Conservation (phyloP, 129 eudicot genomes). For the sunflower (Helianthus annuus) region DNA sequence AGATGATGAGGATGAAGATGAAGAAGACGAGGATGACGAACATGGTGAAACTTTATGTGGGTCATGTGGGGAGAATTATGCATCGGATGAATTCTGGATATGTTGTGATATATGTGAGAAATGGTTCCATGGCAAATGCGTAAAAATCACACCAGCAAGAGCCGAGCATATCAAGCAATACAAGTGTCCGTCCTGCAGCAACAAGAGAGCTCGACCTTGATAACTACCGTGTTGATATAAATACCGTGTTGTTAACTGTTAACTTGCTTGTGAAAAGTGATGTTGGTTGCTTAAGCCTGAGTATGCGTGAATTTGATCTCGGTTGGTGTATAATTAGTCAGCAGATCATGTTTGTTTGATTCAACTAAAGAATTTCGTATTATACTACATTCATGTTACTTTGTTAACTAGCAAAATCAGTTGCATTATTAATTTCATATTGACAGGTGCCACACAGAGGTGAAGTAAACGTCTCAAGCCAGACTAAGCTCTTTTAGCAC, state of each 20-base stretch:
- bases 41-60: conserved; percentile 72
- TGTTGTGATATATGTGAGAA: conserved; percentile 75
- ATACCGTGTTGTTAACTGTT: conserved; percentile 4
- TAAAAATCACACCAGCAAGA: conserved; percentile 47
- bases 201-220: conserved; percentile 48
- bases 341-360: conserved; percentile 15
- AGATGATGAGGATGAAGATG: conserved; percentile 51
- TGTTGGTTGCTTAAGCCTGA: conserved; percentile 14
- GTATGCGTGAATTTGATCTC: conserved; percentile 15
- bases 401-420: background rate
- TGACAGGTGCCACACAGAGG: background rate
- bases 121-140: conserved; percentile 87
- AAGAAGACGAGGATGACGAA: conserved; percentile 59
- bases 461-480: no score
- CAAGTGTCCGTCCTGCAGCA: conserved; percentile 49
- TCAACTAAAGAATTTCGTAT: background rate
- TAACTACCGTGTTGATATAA: conserved; percentile 5
- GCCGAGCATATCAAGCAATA: conserved; percentile 54
- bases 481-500: no score
- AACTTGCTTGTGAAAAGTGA: conserved; percentile 21
- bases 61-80: conserved; percentile 61
- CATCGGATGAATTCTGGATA: conserved; percentile 82
- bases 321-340: conserved; percentile 23
- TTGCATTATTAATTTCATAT: background rate
- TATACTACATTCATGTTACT: background rate